Percentiles rank a stretch among this genome's conserved stretches.
Evolutionary conservation across 2,329 filamentous ascomycete genomes (phyloP).

Genomic region (Hortaea werneckii): DNA sequence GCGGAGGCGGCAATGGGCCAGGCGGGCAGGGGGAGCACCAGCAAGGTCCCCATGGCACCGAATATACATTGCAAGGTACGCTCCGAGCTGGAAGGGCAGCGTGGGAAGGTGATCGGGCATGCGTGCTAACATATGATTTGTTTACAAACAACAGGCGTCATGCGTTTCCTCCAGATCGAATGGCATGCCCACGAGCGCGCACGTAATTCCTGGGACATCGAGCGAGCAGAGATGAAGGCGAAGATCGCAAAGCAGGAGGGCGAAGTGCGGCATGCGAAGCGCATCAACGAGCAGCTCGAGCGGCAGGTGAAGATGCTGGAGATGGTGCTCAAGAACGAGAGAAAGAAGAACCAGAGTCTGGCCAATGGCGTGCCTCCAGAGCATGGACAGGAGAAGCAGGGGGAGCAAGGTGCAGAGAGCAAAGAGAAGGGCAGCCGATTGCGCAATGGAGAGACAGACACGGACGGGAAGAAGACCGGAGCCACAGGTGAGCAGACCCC

Average conservation of each 20-base stretch:
- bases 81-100: not conserved
- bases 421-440: constrained; percentile 15
- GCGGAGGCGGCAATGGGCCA: constrained; percentile 50
- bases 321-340: constrained; percentile 74
- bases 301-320: constrained; percentile 87
- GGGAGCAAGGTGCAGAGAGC: constrained; percentile 25
- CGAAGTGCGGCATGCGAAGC: constrained; percentile 74
- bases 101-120: too few relatives aligned
- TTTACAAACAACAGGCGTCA: constrained; percentile 56
- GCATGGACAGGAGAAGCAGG: constrained; percentile 13
- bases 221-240: constrained; percentile 97
- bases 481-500: constrained; percentile 9
- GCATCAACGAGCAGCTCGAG: constrained; percentile 77
- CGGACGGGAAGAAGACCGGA: constrained; percentile 5
- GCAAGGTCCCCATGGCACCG: constrained; percentile 49
- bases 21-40: constrained; percentile 39
- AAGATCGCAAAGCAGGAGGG: constrained; percentile 92
- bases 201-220: constrained; percentile 97
- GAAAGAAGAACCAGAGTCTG: constrained; percentile 46
- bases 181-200: constrained; percentile 98
- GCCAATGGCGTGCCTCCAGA: constrained; percentile 10
- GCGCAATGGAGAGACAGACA: constrained; percentile 4
- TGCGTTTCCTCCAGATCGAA: constrained; percentile 98
- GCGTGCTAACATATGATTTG: too few relatives aligned
- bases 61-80: constrained; percentile 63